Percentiles rank a stretch among this genome's conserved stretches.
These are phyloP conservation scores for Botrytis paeoniae DNA, from an alignment of 2,329 filamentous ascomycete species.

Conservation along the genomic window DNA sequence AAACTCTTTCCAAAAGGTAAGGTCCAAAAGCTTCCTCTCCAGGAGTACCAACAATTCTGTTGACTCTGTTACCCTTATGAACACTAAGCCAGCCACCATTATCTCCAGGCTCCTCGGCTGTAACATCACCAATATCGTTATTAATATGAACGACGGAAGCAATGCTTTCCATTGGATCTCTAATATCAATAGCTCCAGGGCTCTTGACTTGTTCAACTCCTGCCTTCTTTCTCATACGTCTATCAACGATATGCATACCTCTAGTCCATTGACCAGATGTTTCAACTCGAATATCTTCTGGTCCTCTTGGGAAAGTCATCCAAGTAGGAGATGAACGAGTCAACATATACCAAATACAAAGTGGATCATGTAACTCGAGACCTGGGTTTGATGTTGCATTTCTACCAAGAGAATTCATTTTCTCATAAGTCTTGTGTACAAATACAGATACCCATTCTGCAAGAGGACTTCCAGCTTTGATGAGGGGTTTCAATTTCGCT, in stretches of 20 bases:
- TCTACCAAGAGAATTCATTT: conserved; percentile 62
- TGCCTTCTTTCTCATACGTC: conserved; percentile 57
- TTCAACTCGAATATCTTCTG: conserved; percentile 85
- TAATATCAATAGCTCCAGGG: conserved; percentile 37
- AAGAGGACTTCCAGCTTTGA: conserved; percentile 65
- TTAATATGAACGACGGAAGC: conserved; percentile 38
- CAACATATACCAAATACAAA: conserved; percentile 76
- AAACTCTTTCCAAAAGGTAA: conserved; percentile 60
- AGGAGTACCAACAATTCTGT: conserved; percentile 67
- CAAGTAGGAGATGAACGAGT: conserved; percentile 57
- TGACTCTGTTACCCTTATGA: conserved; percentile 74
- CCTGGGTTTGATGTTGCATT: conserved; percentile 50
- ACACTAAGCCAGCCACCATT: conserved; percentile 71
- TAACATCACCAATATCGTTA: conserved; percentile 44
- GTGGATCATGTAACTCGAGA: conserved; percentile 71
- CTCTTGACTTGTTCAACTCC: conserved; percentile 39
- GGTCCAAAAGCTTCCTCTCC: conserved; percentile 65
- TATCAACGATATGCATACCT: conserved; percentile 85
- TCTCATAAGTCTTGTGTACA: conserved; percentile 65
- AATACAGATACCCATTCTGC: conserved; percentile 72
- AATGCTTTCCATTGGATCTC: conserved; percentile 38
- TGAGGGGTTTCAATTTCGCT: conserved; percentile 51
- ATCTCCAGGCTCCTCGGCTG: conserved; percentile 65
- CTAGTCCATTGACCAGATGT: conserved; percentile 91
- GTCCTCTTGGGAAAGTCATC: conserved; percentile 52